Conservation (phyloP, 2,329 filamentous ascomycete species). For the Triangularia verruculosa region DNA sequence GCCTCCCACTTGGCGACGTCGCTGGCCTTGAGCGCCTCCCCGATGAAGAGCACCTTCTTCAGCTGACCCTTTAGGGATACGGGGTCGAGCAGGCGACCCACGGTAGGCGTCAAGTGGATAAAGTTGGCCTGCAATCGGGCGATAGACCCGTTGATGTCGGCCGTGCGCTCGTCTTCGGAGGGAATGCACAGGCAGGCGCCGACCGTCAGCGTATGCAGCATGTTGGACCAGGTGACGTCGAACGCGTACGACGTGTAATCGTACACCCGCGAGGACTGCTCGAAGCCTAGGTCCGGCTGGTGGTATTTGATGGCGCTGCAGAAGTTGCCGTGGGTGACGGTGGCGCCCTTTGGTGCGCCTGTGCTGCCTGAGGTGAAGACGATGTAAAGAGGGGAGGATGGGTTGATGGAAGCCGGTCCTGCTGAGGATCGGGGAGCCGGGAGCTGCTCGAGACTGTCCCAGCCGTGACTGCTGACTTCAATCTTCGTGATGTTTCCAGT, state of each 20-base stretch:
- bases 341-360: slow-evolving; percentile 40
- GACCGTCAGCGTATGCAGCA: slow-evolving; percentile 38
- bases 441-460: neutral
- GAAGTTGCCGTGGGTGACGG: slow-evolving; percentile 15
- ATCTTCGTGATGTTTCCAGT: neutral
- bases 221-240: slow-evolving; percentile 40
- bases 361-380: slow-evolving; percentile 54
- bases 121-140: slow-evolving; percentile 38
- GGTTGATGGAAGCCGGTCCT: neutral
- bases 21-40: slow-evolving; percentile 51
- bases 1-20: slow-evolving; percentile 49
- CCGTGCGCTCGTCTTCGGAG: slow-evolving; percentile 51
- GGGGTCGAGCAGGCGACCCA: slow-evolving; percentile 45
- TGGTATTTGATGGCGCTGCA: slow-evolving; percentile 31
- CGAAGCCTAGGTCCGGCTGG: slow-evolving; percentile 45
- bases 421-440: neutral
- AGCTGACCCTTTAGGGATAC: slow-evolving; percentile 46
- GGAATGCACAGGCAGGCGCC: slow-evolving; percentile 47
- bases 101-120: slow-evolving; percentile 49
- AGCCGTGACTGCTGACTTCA: slow-evolving; percentile 1
- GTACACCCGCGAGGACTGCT: slow-evolving; percentile 24
- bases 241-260: slow-evolving; percentile 39
- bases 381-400: slow-evolving; percentile 31
- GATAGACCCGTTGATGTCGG: slow-evolving; percentile 28
- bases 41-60: slow-evolving; percentile 50